phyloP scores from a whole-genome alignment of 306 rosid species.

The Corylus americana region DNA sequence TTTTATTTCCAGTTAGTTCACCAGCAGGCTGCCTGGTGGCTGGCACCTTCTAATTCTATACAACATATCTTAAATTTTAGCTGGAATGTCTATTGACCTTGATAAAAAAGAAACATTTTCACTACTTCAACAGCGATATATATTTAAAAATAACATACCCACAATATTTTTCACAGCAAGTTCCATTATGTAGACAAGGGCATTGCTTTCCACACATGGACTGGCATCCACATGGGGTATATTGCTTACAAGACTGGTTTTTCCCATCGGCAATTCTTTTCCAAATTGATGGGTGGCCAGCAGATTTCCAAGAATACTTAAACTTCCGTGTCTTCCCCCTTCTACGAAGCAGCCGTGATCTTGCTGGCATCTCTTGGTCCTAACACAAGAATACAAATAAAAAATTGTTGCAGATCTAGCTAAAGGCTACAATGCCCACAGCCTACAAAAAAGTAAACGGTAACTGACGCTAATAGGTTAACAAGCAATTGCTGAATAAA shows the following conservation, averaged over 20 bases:
- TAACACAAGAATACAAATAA: conserved; percentile 22
- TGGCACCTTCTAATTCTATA: neutral
- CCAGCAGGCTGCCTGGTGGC: neutral
- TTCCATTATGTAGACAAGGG: conserved; percentile 58
- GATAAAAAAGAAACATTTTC: neutral
- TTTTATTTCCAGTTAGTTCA: neutral
- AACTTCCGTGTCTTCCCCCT: conserved; percentile 90
- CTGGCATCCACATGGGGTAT: conserved; percentile 75
- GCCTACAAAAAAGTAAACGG: neutral
- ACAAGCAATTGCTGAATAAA: neutral
- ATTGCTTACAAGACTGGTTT: conserved; percentile 52
- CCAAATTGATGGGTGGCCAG: conserved; percentile 69
- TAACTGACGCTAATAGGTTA: neutral
- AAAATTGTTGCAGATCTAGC: conserved; percentile 18
- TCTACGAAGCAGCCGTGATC: conserved; percentile 74
- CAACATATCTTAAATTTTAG: neutral
- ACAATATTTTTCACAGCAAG: conserved; percentile 90
- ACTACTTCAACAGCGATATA: neutral
- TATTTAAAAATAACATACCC: conserved; percentile 52
- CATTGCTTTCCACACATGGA: conserved; percentile 79
- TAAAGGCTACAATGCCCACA: neutral
- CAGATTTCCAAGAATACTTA: conserved; percentile 70
- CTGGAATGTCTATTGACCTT: neutral
- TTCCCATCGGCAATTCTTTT: conserved; percentile 63
- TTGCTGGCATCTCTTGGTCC: conserved; percentile 79